phyloP scores from a whole-genome alignment of 2,329 filamentous ascomycete species.

The Beauveria sp. region DNA sequence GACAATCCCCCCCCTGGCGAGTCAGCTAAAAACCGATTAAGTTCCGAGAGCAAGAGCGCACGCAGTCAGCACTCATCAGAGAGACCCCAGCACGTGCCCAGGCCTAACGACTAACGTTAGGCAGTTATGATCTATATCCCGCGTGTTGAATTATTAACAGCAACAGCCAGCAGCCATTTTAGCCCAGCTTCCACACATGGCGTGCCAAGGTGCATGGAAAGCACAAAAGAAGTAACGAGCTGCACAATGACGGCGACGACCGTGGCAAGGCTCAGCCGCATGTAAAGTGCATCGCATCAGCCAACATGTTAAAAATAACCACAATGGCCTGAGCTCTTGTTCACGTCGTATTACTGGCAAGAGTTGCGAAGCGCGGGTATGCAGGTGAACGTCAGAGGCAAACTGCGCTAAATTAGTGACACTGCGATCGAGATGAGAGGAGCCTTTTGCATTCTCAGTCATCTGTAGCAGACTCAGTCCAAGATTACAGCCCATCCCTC shows the following conservation, averaged over 20 bases:
- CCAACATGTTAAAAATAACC: neutral
- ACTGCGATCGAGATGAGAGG: neutral
- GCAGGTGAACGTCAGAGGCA: neutral
- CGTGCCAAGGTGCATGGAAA: neutral
- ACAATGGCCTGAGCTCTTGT: too few species aligned
- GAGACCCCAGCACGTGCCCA: too few species aligned
- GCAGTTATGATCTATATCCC: too few species aligned
- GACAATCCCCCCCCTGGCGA: neutral
- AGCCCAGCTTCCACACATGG: neutral
- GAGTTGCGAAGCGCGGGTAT: neutral
- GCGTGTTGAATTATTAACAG: too few species aligned
- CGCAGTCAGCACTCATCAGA: too few species aligned
- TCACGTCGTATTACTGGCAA: too few species aligned
- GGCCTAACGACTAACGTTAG: too few species aligned
- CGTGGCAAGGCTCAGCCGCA: neutral
- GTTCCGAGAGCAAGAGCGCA: too few species aligned
- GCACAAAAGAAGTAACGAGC: neutral
- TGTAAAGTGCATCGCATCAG: neutral
- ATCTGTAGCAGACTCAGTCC: neutral
- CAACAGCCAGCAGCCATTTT: too few species aligned
- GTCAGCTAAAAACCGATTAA: neutral
- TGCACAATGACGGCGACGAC: neutral
- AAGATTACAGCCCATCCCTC: neutral
- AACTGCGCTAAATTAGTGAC: conserved; percentile 3
- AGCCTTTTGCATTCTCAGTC: neutral